Percentiles rank a stretch among this genome's conserved stretches.
These are phyloP conservation scores for Uronychia binucleata DNA, from an alignment of 73 alveolate species.

Conservation along the genomic window DNA sequence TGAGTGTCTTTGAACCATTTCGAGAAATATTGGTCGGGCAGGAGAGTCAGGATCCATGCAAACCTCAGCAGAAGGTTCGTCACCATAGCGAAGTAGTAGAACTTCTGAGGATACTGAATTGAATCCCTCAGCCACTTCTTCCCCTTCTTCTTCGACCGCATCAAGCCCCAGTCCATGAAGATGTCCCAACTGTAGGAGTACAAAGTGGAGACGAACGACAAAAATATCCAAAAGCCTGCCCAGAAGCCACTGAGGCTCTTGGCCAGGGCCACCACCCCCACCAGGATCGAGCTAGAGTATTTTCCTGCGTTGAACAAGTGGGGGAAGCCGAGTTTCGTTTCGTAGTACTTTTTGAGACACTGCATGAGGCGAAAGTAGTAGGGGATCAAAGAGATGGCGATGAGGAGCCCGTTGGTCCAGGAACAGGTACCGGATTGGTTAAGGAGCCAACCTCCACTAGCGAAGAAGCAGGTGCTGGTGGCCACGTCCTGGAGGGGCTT, in stretches of 20 bases:
- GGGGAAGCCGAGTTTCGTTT: conserved; percentile 79
- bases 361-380: conserved; percentile 80
- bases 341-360: conserved; percentile 74
- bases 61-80: conserved; percentile 75
- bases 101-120: conserved; percentile 71
- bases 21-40: conserved; percentile 48
- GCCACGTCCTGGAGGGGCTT: conserved; percentile 56
- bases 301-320: conserved; percentile 86
- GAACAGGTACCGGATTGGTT: conserved; percentile 25
- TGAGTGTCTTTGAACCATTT: conserved; percentile 43
- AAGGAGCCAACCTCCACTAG: conserved; percentile 20
- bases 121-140: conserved; percentile 68
- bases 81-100: conserved; percentile 72
- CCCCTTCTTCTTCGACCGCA: conserved; percentile 52
- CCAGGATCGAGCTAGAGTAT: conserved; percentile 58
- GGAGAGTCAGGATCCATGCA: conserved; percentile 72
- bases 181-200: conserved; percentile 78
- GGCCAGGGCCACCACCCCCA: conserved; percentile 15
- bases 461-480: conserved; percentile 30
- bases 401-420: conserved; percentile 42
- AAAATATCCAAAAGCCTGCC: not conserved
- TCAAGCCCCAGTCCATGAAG: conserved; percentile 84
- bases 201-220: conserved; percentile 28
- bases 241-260: not conserved
- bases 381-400: conserved; percentile 70